Evolutionary conservation across 2,329 filamentous ascomycete species (phyloP).

Genomic region (Mycosphaerelloides madeirae): DNA sequence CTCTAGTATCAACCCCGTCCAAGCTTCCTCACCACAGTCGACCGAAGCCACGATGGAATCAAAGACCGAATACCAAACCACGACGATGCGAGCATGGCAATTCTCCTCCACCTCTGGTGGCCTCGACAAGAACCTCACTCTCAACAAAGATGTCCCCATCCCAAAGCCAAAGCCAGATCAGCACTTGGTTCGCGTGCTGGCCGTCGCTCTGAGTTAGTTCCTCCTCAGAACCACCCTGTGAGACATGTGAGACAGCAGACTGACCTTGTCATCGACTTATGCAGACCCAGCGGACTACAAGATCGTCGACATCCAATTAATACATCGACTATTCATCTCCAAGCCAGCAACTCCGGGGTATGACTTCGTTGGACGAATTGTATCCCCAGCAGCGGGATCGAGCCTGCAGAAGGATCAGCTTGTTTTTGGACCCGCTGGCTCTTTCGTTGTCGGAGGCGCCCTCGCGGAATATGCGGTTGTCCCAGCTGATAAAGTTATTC

Average conservation of each 20-base stretch:
- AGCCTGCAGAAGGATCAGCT: constrained; percentile 33
- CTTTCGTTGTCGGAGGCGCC: constrained; percentile 28
- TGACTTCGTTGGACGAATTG: constrained; percentile 51
- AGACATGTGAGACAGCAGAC: background rate
- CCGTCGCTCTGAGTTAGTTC: constrained; percentile 55
- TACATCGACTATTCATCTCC: constrained; percentile 35
- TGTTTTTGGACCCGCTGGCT: constrained; percentile 40
- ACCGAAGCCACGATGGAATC: too few relatives aligned
- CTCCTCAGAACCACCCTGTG: too few relatives aligned
- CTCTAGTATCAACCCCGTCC: too few relatives aligned
- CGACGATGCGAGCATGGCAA: constrained; percentile 57
- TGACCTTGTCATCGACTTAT: background rate
- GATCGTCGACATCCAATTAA: constrained; percentile 47
- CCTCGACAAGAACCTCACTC: constrained; percentile 52
- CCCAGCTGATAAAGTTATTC: constrained; percentile 35
- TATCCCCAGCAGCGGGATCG: constrained; percentile 35
- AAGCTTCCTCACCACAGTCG: too few relatives aligned
- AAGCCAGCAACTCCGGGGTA: constrained; percentile 46
- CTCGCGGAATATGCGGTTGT: constrained; percentile 37
- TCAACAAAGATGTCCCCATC: constrained; percentile 41
- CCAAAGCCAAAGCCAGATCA: constrained; percentile 38
- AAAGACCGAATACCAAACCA: background rate
- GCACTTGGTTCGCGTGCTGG: constrained; percentile 53
- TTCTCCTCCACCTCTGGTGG: constrained; percentile 45
- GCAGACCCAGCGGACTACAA: constrained; percentile 60